A percentile compares a stretch with the other conserved stretches of the same genome.
Conservation (phyloP, 1,284 basidiomycete species). For the Malassezia japonica region DNA sequence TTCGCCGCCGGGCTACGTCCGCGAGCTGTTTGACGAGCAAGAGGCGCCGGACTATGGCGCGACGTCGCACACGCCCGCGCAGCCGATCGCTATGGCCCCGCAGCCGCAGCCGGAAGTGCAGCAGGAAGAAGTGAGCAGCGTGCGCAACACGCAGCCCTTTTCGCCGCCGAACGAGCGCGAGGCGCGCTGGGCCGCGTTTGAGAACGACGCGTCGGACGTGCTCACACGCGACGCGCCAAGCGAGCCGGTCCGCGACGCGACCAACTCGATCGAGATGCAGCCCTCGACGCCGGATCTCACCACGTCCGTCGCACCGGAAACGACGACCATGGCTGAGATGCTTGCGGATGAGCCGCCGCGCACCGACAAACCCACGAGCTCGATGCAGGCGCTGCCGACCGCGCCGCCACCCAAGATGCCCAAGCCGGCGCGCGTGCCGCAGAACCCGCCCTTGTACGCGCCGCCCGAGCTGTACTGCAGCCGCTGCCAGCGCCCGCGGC, state of each 20-base stretch:
- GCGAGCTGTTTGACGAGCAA: constrained; percentile 18
- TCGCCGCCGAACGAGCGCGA: constrained; percentile 1
- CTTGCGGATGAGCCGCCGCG: too few relatives aligned
- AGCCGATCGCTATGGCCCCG: neutral
- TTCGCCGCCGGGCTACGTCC: constrained; percentile 33
- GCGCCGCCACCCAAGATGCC: neutral
- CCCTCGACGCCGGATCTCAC: too few relatives aligned
- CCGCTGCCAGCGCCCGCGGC: constrained; percentile 15
- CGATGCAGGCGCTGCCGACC: too few relatives aligned
- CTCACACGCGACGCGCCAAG: too few relatives aligned
- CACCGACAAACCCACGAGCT: too few relatives aligned
- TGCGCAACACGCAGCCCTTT: constrained; percentile 6
- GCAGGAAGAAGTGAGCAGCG: constrained; percentile 3
- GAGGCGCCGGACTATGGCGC: neutral
- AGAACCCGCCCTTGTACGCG: constrained; percentile 6
- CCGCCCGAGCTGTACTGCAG: constrained; percentile 6
- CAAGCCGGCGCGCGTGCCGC: constrained; percentile 8
- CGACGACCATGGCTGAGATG: too few relatives aligned
- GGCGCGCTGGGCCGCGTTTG: neutral
- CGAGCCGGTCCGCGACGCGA: too few relatives aligned
- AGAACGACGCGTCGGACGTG: too few relatives aligned
- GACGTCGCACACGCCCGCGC: neutral
- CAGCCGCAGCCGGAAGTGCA: neutral
- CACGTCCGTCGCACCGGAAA: too few relatives aligned
- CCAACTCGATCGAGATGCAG: too few relatives aligned